Evolutionary conservation across 2,329 filamentous ascomycete genomes (phyloP), one percentile per base, ranked within the genome.

Genomic region (Neonectria magnoliae): DNA sequence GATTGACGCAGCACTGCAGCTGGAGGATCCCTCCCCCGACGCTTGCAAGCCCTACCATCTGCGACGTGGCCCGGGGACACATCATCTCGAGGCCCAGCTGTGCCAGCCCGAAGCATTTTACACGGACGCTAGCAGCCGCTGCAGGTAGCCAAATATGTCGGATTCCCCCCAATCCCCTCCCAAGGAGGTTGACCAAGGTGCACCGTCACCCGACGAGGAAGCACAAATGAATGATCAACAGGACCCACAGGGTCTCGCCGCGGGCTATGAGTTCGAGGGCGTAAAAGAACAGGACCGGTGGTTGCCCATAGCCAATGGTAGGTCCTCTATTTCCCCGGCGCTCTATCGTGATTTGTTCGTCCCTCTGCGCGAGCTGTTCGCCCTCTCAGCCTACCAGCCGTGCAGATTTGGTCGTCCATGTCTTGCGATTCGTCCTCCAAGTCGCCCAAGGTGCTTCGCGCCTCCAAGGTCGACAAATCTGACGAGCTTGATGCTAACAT

Each of bases 221-320:
- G 90, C 91, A 87, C 91, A 91, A 88, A 97, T 97, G 93, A 94
- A 97, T 85, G 92, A 94, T 81, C 84, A 87, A 83, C 88, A 90
- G 82, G 91, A 93, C 84, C 87, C 89, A 90, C 91, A 93, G 85
- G 86, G 87, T 80, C 87, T 87, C 81, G 87, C 91, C 82, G 69
- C 75, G 62, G 90, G 85, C 82, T 93, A 93, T 79, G 95, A 98
- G 85, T 97, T 98, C 81, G 95, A 98, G 84, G 78, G 78, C 53
- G 95, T 98, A 82, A 98, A 98, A 87, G 96, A 99, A 84, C 96
- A 99, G 84, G 96, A 99, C 84, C 88, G 96, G 87, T 99, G 96
- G 96, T 89, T 99, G 81, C 96, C 96, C 80, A 99, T 99, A 88
- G 96, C 96, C 84, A 99, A 99, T 94, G 96, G 96, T 99, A 88